Evolutionary conservation across 2,329 filamentous ascomycete species (phyloP), one percentile per base, ranked within the genome.

Genomic region (Diaporthe ilicicola): DNA sequence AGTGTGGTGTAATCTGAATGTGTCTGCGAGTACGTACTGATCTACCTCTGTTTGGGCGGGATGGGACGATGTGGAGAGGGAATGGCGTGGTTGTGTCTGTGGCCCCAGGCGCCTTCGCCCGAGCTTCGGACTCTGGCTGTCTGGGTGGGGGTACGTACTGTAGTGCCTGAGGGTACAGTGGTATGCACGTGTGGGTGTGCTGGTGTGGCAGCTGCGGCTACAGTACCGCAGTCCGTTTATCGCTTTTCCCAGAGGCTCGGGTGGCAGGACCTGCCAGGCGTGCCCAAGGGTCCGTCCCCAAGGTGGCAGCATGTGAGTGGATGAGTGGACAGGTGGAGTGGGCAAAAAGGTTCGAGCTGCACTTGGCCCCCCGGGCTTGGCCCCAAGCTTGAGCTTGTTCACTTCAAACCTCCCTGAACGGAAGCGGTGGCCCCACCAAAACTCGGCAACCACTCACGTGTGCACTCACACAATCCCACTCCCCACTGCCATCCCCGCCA

Each of bases 61-160:
- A 61, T 69, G 65, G 70, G 70, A 69, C 50, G 66, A 69, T 69
- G 56, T 37, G 27, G 10, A 15, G 32, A 5, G 34, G 51, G 68
- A 56, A 65, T 71, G 70, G 70, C 70, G 70, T 71, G 70, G 62
- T 71, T 65, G 19, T 54, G 65, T 22, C n/a, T 34, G 64, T 44
- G 34, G 34, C 37, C 17, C 8, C 19, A 13, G 48, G 48, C 19
- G 5, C 9, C 12, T 24, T 22, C 12, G 42, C 56, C 65, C 65
- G 65, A 68, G 29, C 17, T 59, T 68, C 65, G 65, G 65, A 68
- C 42, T 50, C 12, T 67, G 19, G 46, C 9, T 46, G 37, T n/a
- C n/a, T n/a, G 34, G 46, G 19, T 27, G 19, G 32, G 42, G 24
- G n/a, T n/a, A 27, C 10, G 19, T 27, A n/a, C n/a, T n/a, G n/a